Base-by-base conservation (phyloP, 192 early-diverging fungal species). In the Obelidium mucronatum region DNA sequence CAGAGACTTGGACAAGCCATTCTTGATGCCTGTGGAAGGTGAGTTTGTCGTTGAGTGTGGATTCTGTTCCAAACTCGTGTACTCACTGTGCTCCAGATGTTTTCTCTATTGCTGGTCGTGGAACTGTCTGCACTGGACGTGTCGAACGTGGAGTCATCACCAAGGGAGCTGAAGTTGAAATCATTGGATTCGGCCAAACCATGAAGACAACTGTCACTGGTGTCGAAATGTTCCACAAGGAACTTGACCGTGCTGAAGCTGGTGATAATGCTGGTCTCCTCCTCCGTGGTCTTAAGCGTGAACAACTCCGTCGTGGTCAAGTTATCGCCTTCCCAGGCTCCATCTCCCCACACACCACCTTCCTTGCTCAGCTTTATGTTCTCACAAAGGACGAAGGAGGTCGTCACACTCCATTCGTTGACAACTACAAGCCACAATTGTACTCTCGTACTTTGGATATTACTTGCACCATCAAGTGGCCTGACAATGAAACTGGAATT, bases 191-290 rank as follows among this genome's bases (percentile, higher is more conserved):
- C 79, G 96, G 96, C 24, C 84, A 89, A 28, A 92, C 91, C 61
- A 83, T 91, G 76, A 97, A 96, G 91, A 97, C 96, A 68, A 96
- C 89, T 22, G 85, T 98, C 67, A 99, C 95, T n/a, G 95, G 96
- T 73, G 91, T 99, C 72, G 97, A 99, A 83, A 98, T 98, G 96
- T 97, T 97, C 94, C 96, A 96, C 90, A 98, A 99, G 88, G 87
- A 97, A 90, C 92, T 99, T 64, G 96, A 97, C 79, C 90, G 90
- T 78, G 97, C 94, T 78, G 93, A 97, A 82, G 95, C 97, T 70
- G 96, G 97, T 83, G 96, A 99, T 83, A 97, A 99, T 89, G 97
- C 97, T 90, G 96, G 97, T 65, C 94, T 94, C 36, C 90, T 98
- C 58, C 88, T 99, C 68, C 96, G 97, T 84, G 95, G 95, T 83